These are phyloP conservation scores for Eudorina sp. DNA, from an alignment of 139 green algal genomes.

Conservation along the genomic window DNA sequence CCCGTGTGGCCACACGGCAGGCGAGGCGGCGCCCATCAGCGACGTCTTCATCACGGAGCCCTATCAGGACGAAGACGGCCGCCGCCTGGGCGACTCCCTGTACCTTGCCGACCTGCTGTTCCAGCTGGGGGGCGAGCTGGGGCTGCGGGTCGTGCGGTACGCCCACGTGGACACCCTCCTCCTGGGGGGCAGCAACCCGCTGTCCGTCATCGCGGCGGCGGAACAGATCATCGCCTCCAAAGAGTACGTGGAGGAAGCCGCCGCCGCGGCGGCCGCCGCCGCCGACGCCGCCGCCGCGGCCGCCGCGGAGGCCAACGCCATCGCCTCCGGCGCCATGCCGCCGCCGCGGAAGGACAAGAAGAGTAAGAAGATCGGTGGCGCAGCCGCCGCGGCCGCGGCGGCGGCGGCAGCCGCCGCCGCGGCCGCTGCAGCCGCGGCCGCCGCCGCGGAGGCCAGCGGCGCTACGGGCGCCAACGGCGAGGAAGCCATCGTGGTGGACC, in stretches of 20 bases:
- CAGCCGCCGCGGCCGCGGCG: background rate
- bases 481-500: constrained; percentile 31
- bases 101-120: constrained; percentile 36
- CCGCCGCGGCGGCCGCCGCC: background rate
- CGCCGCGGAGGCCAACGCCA: background rate
- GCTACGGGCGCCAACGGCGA: background rate
- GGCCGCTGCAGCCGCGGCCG: background rate
- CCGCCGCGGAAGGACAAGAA: background rate
- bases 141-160: constrained; percentile 35
- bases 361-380: constrained; percentile 10
- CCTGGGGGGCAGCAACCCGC: constrained; percentile 16
- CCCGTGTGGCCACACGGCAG: background rate
- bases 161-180: constrained; percentile 42
- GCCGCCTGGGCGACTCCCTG: constrained; percentile 33
- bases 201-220: constrained; percentile 14
- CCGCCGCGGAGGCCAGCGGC: background rate
- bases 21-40: background rate
- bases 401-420: background rate
- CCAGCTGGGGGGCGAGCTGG: constrained; percentile 37
- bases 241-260: constrained; percentile 24
- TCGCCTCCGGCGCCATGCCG: constrained; percentile 23
- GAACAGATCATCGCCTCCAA: constrained; percentile 25
- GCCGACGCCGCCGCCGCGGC: constrained; percentile 9
- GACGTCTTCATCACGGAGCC: constrained; percentile 25
- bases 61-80: background rate